Percentiles rank a stretch among this genome's conserved stretches.
These are phyloP conservation scores for Boletus bicolor DNA, from an alignment of 768 basidiomycete genomes.

Conservation along the genomic window DNA sequence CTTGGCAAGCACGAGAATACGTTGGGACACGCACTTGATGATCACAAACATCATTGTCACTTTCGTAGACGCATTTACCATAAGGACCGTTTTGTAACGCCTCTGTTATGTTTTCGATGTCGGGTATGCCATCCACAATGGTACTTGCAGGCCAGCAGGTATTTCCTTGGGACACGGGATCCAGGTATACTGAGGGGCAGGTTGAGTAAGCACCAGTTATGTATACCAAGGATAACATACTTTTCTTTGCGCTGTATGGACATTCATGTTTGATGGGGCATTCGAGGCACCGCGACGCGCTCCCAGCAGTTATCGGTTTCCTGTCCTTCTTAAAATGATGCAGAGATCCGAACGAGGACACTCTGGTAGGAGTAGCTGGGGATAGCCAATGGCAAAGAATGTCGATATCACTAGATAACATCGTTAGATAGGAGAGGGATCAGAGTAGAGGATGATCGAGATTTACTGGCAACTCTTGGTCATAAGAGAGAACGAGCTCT, in stretches of 20 bases:
- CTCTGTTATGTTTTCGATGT: conserved; percentile 79
- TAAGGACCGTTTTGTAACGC: conserved; percentile 72
- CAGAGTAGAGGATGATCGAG: not conserved
- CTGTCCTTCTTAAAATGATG: conserved; percentile 72
- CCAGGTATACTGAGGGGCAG: conserved; percentile 67
- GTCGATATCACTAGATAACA: conserved; percentile 69
- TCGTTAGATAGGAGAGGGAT: conserved; percentile 1
- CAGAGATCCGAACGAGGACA: conserved; percentile 86
- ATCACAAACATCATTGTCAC: conserved; percentile 83
- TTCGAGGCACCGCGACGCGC: conserved; percentile 69
- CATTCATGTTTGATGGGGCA: conserved; percentile 72
- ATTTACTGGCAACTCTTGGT: conserved; percentile 88
- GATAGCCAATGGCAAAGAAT: conserved; percentile 75
- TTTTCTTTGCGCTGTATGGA: conserved; percentile 84
- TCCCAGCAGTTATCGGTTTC: conserved; percentile 69
- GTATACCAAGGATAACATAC: conserved; percentile 36
- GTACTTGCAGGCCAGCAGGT: conserved; percentile 61
- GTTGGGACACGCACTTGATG: conserved; percentile 51
- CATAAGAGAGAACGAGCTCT: conserved; percentile 80
- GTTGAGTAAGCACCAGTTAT: not conserved
- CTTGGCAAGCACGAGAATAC: not conserved
- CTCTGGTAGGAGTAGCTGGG: conserved; percentile 58
- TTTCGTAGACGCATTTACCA: conserved; percentile 82
- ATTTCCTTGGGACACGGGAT: conserved; percentile 53
- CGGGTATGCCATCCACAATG: conserved; percentile 77